phyloP scores from a whole-genome alignment of 1,284 basidiomycete genomes.

The Cystobasidium slooffiae region DNA sequence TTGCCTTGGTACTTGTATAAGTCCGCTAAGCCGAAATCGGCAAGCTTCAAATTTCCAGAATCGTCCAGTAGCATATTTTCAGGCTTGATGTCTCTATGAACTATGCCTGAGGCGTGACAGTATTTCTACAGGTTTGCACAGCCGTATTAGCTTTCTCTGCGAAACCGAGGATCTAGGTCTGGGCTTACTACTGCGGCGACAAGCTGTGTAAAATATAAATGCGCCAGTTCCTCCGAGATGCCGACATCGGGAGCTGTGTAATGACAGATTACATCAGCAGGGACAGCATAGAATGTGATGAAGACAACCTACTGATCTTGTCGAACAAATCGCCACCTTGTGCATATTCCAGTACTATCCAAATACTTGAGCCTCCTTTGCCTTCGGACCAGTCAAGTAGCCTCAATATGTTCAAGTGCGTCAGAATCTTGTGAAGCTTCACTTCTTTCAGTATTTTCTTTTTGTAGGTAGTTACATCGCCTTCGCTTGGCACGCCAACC shows the following conservation, averaged over 20 bases:
- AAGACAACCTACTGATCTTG: slow-evolving; percentile 77
- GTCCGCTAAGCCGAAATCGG: slow-evolving; percentile 91
- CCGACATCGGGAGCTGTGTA: slow-evolving; percentile 79
- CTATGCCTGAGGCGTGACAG: slow-evolving; percentile 61
- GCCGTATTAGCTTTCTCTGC: not conserved
- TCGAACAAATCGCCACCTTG: slow-evolving; percentile 96
- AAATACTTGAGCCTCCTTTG: slow-evolving; percentile 63
- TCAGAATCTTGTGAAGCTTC: slow-evolving; percentile 81
- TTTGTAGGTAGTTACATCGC: slow-evolving; percentile 63
- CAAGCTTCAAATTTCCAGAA: slow-evolving; percentile 74
- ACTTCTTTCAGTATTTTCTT: slow-evolving; percentile 93
- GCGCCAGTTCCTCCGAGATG: slow-evolving; percentile 82
- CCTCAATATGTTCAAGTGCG: slow-evolving; percentile 80
- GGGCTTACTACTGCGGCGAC: slow-evolving; percentile 67
- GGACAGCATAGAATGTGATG: not conserved
- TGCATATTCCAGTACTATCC: slow-evolving; percentile 91
- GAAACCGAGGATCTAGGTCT: not conserved
- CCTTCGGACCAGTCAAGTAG: slow-evolving; percentile 73
- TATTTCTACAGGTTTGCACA: slow-evolving; percentile 53
- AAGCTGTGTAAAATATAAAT: slow-evolving; percentile 90
- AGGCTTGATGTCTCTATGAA: slow-evolving; percentile 60
- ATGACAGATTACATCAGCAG: not conserved
- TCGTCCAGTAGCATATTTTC: slow-evolving; percentile 59
- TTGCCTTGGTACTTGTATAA: slow-evolving; percentile 89
- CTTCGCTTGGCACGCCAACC: slow-evolving; percentile 64